Evolutionary conservation across 331 rosid species (phyloP).

Genomic region (Rosa hybrid): DNA sequence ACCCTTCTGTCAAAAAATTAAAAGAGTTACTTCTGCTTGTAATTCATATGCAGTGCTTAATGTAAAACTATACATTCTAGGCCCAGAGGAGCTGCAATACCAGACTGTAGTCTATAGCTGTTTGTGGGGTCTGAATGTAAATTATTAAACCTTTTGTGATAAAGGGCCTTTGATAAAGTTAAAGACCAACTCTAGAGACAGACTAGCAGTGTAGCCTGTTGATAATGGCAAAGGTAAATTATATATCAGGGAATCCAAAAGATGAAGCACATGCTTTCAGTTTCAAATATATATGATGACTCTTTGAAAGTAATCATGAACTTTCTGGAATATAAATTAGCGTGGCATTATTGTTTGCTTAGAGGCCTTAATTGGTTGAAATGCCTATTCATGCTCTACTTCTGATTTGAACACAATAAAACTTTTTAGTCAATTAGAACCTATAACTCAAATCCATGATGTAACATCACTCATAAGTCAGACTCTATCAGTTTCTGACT

Average conservation of each 20-base stretch:
- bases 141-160: constrained; percentile 46
- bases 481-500: constrained; percentile 5
- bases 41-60: neutral
- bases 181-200: constrained; percentile 41
- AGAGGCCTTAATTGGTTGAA: constrained; percentile 4
- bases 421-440: neutral
- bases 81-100: neutral
- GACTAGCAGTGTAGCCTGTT: constrained; percentile 49
- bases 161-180: constrained; percentile 40
- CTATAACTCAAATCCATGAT: neutral
- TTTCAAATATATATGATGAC: constrained; percentile 23
- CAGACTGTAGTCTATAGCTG: constrained; percentile 8
- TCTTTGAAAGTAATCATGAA: constrained; percentile 21
- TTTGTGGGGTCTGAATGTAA: constrained; percentile 47
- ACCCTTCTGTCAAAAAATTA: neutral
- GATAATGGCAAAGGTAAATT: constrained; percentile 34
- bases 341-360: constrained; percentile 21
- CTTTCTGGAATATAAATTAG: neutral
- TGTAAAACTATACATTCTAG: neutral
- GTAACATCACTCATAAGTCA: neutral
- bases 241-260: constrained; percentile 33
- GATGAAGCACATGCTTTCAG: constrained; percentile 12
- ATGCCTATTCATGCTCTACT: neutral
- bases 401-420: constrained; percentile 11
- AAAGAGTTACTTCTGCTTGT: neutral